Base-by-base conservation (phyloP, 108 stramenopile genomes). In the Licmophora abbreviata region DNA sequence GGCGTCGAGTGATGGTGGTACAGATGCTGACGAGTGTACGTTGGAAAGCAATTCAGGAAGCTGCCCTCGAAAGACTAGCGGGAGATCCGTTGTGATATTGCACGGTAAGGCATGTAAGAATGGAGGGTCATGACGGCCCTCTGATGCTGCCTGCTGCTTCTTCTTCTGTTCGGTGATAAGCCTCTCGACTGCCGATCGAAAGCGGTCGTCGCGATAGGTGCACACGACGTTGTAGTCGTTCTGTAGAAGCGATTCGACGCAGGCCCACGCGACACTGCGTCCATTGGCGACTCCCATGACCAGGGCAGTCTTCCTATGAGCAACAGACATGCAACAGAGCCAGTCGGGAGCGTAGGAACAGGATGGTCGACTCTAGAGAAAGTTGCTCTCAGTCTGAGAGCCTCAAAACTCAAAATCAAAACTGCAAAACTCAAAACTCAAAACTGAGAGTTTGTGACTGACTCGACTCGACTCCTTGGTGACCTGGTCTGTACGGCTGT, bases 241-340 rank as follows among this genome's bases (percentile, higher is more conserved):
- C 4, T 68, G 41, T 14, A 64, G 44, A 58, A 79, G 63, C 0
- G 65, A 29, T 40, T 64, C 54, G 22, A 64, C 68, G 46, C 61
- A 68, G 24, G 64, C 31, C 77, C 73, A 74, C 4, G 73, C 77
- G 34, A 79, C 68, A 15, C 73, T 74, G 0, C 73, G 56, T 14
- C 58, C 45, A 58, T 79, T 79, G 48, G 77, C 72, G 15, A 79
- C 66, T 9, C 77, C 77, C 64, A 73, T 57, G 44, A 79, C 48
- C 21, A 79, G 45, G 14, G 70, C 77, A 23, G 69, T 33, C 35
- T 54, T 59, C 15, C 44, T 35, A n/a, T n/a, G n/a, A n/a, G n/a
- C n/a, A n/a, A n/a, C n/a, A n/a, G n/a, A n/a, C n/a, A n/a, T n/a
- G n/a, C n/a, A n/a, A n/a, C n/a, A n/a, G n/a, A n/a, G n/a, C n/a